Percentiles rank a stretch among this genome's conserved stretches.
Evolutionary conservation across 768 basidiomycete species (phyloP).

Genomic region (Serendipita sp.): DNA sequence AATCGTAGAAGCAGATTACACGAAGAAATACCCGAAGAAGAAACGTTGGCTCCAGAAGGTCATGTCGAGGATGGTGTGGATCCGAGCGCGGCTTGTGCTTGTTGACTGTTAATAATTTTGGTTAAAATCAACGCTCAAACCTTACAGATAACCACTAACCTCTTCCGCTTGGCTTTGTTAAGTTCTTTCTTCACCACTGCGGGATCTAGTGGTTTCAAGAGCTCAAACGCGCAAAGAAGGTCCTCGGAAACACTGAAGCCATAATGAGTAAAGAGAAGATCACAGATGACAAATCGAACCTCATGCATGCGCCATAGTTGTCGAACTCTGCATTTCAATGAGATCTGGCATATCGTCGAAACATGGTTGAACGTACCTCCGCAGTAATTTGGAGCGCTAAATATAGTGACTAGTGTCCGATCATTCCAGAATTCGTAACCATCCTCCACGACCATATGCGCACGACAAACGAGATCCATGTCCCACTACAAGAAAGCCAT

Average conservation of each 20-base stretch:
- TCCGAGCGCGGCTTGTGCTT: conserved; percentile 2
- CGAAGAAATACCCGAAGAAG: conserved; percentile 5
- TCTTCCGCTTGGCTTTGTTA: conserved; percentile 98
- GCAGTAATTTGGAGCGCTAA: conserved; percentile 95
- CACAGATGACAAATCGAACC: conserved; percentile 27
- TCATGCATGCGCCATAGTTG: conserved; percentile 93
- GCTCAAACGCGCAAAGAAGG: conserved; percentile 89
- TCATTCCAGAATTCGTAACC: conserved; percentile 99
- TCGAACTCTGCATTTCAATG: conserved; percentile 53
- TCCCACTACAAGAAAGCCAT: conserved; percentile 48
- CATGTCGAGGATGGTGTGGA: background rate
- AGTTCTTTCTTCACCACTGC: conserved; percentile 93
- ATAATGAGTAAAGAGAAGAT: conserved; percentile 4
- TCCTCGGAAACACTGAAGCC: conserved; percentile 78
- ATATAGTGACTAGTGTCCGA: conserved; percentile 92
- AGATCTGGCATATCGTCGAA: conserved; percentile 14
- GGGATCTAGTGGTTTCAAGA: conserved; percentile 89
- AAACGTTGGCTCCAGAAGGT: background rate
- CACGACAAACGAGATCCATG: conserved; percentile 98
- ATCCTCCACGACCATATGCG: conserved; percentile 99
- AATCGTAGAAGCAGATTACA: background rate
- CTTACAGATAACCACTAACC: conserved; percentile 32
- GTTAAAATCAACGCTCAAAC: background rate
- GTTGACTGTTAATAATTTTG: background rate
- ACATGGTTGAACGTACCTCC: conserved; percentile 48